Percentiles rank a stretch among this genome's conserved stretches.
phyloP scores from a whole-genome alignment of 768 basidiomycete genomes.

The Boletales sp. region DNA sequence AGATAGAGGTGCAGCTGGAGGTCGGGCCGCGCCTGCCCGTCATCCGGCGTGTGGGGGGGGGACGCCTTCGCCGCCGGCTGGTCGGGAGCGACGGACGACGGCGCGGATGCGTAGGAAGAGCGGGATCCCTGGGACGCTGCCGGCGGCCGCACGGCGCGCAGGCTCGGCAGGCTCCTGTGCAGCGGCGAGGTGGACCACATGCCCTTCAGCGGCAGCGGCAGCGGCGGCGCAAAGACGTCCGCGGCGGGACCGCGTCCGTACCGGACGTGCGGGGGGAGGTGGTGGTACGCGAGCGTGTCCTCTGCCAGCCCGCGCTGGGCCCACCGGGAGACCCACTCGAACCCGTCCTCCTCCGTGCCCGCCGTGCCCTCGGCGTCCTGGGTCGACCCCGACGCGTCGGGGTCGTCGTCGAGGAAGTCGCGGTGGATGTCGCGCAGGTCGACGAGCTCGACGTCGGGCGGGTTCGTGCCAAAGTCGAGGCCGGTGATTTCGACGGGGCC shows the following conservation, averaged over 20 bases:
- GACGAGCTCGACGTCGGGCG: slow-evolving; percentile 85
- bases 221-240: slow-evolving; percentile 58
- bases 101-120: no score
- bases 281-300: slow-evolving; percentile 57
- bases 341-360: slow-evolving; percentile 60
- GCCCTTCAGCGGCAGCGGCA: slow-evolving; percentile 43
- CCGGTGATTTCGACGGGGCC: slow-evolving; percentile 86
- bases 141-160: slow-evolving; percentile 33
- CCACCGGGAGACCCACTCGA: slow-evolving; percentile 76
- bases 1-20: slow-evolving; percentile 87
- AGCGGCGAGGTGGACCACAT: slow-evolving; percentile 36
- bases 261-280: slow-evolving; percentile 70
- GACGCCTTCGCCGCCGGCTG: neutral
- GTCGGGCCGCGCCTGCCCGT: slow-evolving; percentile 42
- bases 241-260: slow-evolving; percentile 55
- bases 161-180: slow-evolving; percentile 33
- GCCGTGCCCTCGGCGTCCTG: slow-evolving; percentile 46
- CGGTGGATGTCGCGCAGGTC: slow-evolving; percentile 92
- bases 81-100: neutral
- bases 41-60: no score
- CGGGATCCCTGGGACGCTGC: no score
- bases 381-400: slow-evolving; percentile 23
- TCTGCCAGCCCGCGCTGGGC: slow-evolving; percentile 52
- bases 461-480: slow-evolving; percentile 79
- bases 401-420: slow-evolving; percentile 84